Conservation (phyloP, 1,284 basidiomycete genomes). For the Rhizoctonia solani region DNA sequence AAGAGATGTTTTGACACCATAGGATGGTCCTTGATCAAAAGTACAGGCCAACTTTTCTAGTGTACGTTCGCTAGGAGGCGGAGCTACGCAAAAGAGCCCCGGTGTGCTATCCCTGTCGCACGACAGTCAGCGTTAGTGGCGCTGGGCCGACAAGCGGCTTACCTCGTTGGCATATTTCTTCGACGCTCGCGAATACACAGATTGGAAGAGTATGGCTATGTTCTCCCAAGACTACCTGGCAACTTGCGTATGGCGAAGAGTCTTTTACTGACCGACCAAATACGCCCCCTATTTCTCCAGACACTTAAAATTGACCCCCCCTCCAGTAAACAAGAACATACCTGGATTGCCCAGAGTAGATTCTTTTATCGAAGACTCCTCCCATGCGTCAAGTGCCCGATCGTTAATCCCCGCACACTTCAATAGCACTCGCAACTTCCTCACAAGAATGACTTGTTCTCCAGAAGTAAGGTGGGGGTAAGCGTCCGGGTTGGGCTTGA, state of each 20-base stretch:
- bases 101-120: conserved; percentile 1
- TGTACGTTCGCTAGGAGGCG: conserved; percentile 14
- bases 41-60: background rate
- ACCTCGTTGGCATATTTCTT: conserved; percentile 20
- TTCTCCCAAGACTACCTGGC: conserved; percentile 16
- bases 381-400: background rate
- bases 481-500: background rate
- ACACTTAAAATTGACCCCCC: too few relatives aligned
- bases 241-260: conserved; percentile 9
- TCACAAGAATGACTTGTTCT: background rate
- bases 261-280: conserved; percentile 5
- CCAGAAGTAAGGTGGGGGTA: conserved; percentile 2
- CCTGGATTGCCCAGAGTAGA: background rate
- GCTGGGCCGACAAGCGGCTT: background rate
- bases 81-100: background rate
- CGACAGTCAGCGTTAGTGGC: background rate
- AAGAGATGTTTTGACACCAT: background rate
- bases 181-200: conserved; percentile 19
- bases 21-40: background rate
- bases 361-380: background rate
- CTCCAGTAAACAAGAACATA: too few relatives aligned
- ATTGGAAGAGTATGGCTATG: conserved; percentile 4
- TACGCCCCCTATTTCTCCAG: background rate
- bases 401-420: background rate
- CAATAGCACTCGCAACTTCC: conserved; percentile 14